phyloP scores from a whole-genome alignment of 2,329 filamentous ascomycete species.

The Calcarisporium arbuscula region DNA sequence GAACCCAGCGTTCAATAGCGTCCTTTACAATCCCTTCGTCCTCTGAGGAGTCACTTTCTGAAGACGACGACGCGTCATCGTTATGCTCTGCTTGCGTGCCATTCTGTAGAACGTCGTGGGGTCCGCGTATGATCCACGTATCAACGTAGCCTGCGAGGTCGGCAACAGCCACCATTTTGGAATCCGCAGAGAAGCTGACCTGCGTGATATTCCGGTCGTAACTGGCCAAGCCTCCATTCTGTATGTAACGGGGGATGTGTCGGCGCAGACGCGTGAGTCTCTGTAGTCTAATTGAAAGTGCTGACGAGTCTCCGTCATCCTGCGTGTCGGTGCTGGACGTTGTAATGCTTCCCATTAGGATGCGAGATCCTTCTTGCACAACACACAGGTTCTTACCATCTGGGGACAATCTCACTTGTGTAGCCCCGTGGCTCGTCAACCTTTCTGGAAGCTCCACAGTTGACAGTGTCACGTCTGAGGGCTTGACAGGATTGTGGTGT shows the following conservation, averaged over 20 bases:
- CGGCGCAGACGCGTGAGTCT: slow-evolving; percentile 48
- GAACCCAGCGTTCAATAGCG: slow-evolving; percentile 58
- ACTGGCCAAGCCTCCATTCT: slow-evolving; percentile 60
- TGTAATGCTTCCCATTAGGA: slow-evolving; percentile 38
- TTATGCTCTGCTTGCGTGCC: slow-evolving; percentile 23
- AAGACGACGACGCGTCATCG: slow-evolving; percentile 27
- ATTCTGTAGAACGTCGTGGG: slow-evolving; percentile 21
- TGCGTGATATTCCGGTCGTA: slow-evolving; percentile 75
- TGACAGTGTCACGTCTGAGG: slow-evolving; percentile 60
- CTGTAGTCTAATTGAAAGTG: slow-evolving; percentile 30
- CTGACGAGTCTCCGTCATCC: slow-evolving; percentile 9
- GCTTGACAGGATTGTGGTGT: slow-evolving; percentile 40
- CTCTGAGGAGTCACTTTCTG: slow-evolving; percentile 28
- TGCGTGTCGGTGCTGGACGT: too few species aligned
- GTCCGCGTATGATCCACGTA: slow-evolving; percentile 66
- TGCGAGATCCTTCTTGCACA: slow-evolving; percentile 53
- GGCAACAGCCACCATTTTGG: slow-evolving; percentile 68
- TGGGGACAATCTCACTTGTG: slow-evolving; percentile 62
- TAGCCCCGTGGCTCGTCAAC: slow-evolving; percentile 58
- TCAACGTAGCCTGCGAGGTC: slow-evolving; percentile 84
- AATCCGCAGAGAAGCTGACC: slow-evolving; percentile 72
- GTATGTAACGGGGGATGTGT: slow-evolving; percentile 46
- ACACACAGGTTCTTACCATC: slow-evolving; percentile 64
- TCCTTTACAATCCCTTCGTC: slow-evolving; percentile 37
- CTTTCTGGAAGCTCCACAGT: slow-evolving; percentile 59